phyloP scores from a whole-genome alignment of 2,329 filamentous ascomycete genomes.

The Eurotiales sp. region DNA sequence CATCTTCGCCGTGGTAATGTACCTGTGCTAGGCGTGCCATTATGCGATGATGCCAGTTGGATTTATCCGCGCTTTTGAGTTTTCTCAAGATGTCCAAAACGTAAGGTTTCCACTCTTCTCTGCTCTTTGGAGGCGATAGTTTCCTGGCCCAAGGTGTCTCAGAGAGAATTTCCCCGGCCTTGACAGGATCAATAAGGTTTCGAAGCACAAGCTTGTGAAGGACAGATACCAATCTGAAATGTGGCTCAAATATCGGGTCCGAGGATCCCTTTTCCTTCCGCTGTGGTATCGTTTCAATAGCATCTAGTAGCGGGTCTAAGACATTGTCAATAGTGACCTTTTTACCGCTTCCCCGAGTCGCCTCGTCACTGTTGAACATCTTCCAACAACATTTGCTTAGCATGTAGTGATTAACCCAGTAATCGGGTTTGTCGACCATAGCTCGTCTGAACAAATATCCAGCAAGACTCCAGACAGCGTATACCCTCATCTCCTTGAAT shows the following conservation, averaged over 20 bases:
- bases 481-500: conserved; percentile 56
- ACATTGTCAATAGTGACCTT: conserved; percentile 45
- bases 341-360: conserved; percentile 33
- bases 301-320: conserved; percentile 54
- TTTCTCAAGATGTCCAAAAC: conserved; percentile 57
- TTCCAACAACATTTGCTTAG: conserved; percentile 71
- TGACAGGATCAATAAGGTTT: conserved; percentile 41
- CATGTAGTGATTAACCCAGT: conserved; percentile 67
- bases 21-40: conserved; percentile 69
- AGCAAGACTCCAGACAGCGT: conserved; percentile 63
- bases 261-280: conserved; percentile 53
- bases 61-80: conserved; percentile 71
- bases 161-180: conserved; percentile 49
- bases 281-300: conserved; percentile 60
- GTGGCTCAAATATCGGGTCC: conserved; percentile 83
- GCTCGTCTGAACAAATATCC: conserved; percentile 59
- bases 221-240: conserved; percentile 84
- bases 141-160: conserved; percentile 55
- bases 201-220: conserved; percentile 66
- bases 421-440: conserved; percentile 55
- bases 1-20: conserved; percentile 55
- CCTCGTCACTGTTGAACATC: conserved; percentile 54
- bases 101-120: conserved; percentile 57
- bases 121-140: conserved; percentile 45
- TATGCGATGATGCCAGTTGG: conserved; percentile 93